Conservation (phyloP, 345 rosid genomes). For the Stellera chamaejasme region DNA sequence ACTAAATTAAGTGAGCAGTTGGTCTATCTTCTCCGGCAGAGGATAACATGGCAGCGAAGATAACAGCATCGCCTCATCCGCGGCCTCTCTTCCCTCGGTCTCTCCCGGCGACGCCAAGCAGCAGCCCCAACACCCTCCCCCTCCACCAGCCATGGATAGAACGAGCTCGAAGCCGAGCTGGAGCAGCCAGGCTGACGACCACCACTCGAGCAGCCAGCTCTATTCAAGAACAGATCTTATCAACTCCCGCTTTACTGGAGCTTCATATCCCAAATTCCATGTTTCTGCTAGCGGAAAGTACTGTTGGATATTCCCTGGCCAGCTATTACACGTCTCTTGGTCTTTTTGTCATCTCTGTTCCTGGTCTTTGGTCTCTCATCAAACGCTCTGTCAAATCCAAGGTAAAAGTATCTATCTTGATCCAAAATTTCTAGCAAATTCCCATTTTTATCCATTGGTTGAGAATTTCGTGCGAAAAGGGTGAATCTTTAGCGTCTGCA, state of each 20-base stretch:
- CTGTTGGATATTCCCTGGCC: slow-evolving; percentile 61
- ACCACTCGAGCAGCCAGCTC: slow-evolving; percentile 11
- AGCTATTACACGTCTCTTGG: slow-evolving; percentile 95
- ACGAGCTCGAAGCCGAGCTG: slow-evolving; percentile 3
- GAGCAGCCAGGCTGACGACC: slow-evolving; percentile 11
- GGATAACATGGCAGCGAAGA: slow-evolving; percentile 24
- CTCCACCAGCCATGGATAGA: slow-evolving; percentile 16
- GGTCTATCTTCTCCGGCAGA: too few relatives aligned
- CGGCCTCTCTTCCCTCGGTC: slow-evolving; percentile 8
- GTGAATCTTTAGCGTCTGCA: background rate
- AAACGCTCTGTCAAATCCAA: slow-evolving; percentile 97
- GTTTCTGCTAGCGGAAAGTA: slow-evolving; percentile 42
- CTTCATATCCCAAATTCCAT: slow-evolving; percentile 23
- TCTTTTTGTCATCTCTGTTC: slow-evolving; percentile 85
- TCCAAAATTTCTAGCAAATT: background rate
- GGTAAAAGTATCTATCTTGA: slow-evolving; percentile 22
- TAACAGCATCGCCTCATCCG: slow-evolving; percentile 16
- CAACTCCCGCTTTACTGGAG: slow-evolving; percentile 17
- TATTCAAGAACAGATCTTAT: slow-evolving; percentile 23
- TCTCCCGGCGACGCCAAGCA: slow-evolving; percentile 12
- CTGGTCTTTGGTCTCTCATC: slow-evolving; percentile 97
- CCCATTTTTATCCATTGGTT: background rate
- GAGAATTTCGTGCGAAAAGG: background rate
- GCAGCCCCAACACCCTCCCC: background rate
- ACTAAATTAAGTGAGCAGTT: too few relatives aligned